Evolutionary conservation across 2,329 filamentous ascomycete genomes (phyloP), one percentile per base, ranked within the genome.

Genomic region (Aspergillus clavatus): DNA sequence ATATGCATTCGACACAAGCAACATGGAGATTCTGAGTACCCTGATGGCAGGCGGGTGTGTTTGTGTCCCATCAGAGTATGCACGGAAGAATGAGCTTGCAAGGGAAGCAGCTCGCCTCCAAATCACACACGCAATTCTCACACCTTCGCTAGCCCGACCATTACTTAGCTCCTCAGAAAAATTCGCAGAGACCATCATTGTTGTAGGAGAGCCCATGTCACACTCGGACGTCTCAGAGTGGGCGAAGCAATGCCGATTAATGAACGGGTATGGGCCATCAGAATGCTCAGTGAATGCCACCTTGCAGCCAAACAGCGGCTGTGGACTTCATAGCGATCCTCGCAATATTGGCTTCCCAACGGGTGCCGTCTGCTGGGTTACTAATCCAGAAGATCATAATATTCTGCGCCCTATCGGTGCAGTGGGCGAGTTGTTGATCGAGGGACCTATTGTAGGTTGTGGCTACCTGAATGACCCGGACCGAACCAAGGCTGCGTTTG

Each of bases 361-460:
- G 31, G 47, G 53, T 29, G 36, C 24, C 21, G n/a, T 40, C 18
- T 47, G 35, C 28, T 61, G 58, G 66, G 48, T 70, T 19, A 45
- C 45, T 7, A 44, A 60, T 7, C 57, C 65, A 1, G 50, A 68
- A 4, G 69, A 53, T 24, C 37, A 44, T 16, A 22, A 41, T 21
- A 7, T 8, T 27, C 12, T 27, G 12, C 24, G 24, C 0, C 62
- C 89, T n/a, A 75, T 80, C 33, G 89, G 89, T 4, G 87, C 77
- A 2, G 77, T 93, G 2, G 85, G 85, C 27, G 85, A 89, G 68
- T 71, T 89, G 1, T 86, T 80, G 48, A 77, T 89, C 11, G 84
- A 84, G 37, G 85, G 85, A 8, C 69, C 73, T 18, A 71, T 87
- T 43, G 72, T 87, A 28, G 84, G 24, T 11, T 11, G 24, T 27